Conservation (phyloP, 768 basidiomycete genomes). For the Leucosporidium creatinivorum region DNA sequence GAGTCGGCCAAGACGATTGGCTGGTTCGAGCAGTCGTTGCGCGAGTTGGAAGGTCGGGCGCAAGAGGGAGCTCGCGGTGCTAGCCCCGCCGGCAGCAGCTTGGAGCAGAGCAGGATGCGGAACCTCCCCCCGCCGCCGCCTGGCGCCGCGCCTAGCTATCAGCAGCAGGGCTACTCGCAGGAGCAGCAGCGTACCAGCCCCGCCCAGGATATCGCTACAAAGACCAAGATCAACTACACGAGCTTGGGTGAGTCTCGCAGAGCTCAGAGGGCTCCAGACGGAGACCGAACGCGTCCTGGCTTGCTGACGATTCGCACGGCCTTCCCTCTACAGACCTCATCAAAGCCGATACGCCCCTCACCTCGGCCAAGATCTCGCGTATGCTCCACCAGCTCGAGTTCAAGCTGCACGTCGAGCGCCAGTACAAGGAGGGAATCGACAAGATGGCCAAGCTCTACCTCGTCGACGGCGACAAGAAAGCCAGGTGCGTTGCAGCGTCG, state of each 20-base stretch:
- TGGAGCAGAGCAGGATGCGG: neutral
- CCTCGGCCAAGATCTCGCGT: constrained; percentile 87
- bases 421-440: constrained; percentile 96
- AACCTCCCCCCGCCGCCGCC: constrained; percentile 16
- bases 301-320: neutral
- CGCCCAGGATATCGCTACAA: neutral
- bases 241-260: constrained; percentile 20
- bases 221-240: constrained; percentile 20
- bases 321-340: constrained; percentile 59
- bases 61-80: neutral
- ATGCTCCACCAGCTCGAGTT: constrained; percentile 99
- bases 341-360: constrained; percentile 94
- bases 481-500: constrained; percentile 48
- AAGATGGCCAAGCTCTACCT: constrained; percentile 97
- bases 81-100: neutral
- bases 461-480: constrained; percentile 91
- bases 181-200: neutral
- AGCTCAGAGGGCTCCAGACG: neutral
- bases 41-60: constrained; percentile 58
- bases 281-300: neutral
- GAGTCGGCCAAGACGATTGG: constrained; percentile 74
- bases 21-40: constrained; percentile 80
- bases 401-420: constrained; percentile 95
- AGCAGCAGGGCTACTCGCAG: constrained; percentile 14
- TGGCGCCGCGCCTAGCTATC: constrained; percentile 26